Evolutionary conservation across 345 rosid species (phyloP).

Genomic region (Populus pruinosa): DNA sequence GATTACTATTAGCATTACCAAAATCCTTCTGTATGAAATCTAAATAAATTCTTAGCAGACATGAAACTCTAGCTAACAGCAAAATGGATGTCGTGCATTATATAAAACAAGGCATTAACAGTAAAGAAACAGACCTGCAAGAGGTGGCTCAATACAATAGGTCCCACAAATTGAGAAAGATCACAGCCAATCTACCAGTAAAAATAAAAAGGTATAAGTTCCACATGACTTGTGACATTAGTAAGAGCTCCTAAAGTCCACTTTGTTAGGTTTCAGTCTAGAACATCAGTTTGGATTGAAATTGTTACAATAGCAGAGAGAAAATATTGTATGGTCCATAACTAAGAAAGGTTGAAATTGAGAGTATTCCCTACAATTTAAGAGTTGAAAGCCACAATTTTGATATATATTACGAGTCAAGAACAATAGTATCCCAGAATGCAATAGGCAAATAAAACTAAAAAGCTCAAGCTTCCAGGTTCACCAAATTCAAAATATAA

Average conservation of each 20-base stretch:
- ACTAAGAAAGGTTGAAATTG: not conserved
- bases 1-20: not conserved
- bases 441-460: not conserved
- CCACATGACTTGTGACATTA: not conserved
- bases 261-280: not conserved
- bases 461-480: not conserved
- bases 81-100: not conserved
- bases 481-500: not conserved
- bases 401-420: not conserved
- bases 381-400: not conserved
- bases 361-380: not conserved
- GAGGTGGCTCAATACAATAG: slow-evolving; percentile 27
- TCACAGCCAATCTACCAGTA: slow-evolving; percentile 41
- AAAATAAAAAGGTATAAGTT: slow-evolving; percentile 20
- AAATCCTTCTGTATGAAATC: not conserved
- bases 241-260: slow-evolving; percentile 11
- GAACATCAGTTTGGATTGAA: not conserved
- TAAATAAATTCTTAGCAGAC: not conserved
- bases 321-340: not conserved
- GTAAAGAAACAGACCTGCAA: slow-evolving; percentile 20
- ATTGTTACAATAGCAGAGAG: not conserved
- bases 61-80: not conserved
- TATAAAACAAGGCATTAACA: not conserved
- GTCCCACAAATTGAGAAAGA: slow-evolving; percentile 34
- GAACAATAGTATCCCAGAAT: not conserved